Evolutionary conservation across 2,329 filamentous ascomycete species (phyloP).

Genomic region (Macroventuria anomochaeta): DNA sequence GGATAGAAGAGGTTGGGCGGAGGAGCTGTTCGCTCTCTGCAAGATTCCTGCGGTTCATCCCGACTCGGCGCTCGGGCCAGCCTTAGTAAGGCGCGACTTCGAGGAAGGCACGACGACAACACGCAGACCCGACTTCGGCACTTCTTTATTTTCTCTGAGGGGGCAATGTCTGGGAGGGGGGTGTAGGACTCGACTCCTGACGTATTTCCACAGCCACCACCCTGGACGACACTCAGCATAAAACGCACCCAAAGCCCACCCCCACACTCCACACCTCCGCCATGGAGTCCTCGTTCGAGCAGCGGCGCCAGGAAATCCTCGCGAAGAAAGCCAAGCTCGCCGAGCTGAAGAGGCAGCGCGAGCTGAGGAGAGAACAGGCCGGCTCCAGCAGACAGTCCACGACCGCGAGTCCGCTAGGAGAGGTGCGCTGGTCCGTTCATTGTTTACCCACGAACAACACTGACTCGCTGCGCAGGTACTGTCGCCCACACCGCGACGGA

Average conservation of each 20-base stretch:
- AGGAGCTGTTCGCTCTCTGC: constrained; percentile 32
- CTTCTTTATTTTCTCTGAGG: neutral
- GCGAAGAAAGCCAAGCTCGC: constrained; percentile 97
- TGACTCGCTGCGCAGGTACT: constrained; percentile 60
- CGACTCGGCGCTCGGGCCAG: constrained; percentile 5
- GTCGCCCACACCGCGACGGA: constrained; percentile 72
- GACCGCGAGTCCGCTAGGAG: constrained; percentile 66
- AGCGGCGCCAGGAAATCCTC: constrained; percentile 93
- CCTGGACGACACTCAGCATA: neutral
- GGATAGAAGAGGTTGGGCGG: constrained; percentile 28
- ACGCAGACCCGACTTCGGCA: neutral
- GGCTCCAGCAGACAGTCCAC: constrained; percentile 69
- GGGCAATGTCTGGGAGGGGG: constrained; percentile 15
- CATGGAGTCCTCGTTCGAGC: constrained; percentile 66
- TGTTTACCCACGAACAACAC: constrained; percentile 7
- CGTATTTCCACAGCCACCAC: neutral
- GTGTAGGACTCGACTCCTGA: constrained; percentile 7
- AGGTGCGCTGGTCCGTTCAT: constrained; percentile 62
- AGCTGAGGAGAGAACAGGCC: constrained; percentile 75
- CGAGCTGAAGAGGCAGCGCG: constrained; percentile 91
- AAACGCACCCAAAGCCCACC: neutral
- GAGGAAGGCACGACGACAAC: neutral
- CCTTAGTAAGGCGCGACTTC: constrained; percentile 23
- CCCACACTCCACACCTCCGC: constrained; percentile 19
- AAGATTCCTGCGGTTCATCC: constrained; percentile 27